Conservation (phyloP, 495 filamentous ascomycete genomes). For the Lasiosphaeriaceae sp. region DNA sequence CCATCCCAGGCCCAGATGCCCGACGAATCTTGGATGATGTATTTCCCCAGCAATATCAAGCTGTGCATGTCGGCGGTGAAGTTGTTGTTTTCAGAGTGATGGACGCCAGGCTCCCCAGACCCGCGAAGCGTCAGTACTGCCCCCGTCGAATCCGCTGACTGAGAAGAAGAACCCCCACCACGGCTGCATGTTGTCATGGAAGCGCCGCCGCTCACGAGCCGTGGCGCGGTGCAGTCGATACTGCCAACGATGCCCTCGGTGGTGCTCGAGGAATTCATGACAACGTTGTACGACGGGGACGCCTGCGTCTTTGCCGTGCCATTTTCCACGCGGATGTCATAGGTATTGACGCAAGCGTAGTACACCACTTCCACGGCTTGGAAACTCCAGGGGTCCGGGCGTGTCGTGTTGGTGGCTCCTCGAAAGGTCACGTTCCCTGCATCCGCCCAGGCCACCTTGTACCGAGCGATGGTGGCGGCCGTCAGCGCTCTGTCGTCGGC, state of each 20-base stretch:
- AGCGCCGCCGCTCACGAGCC: background rate
- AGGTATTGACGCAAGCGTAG: slow-evolving; percentile 9
- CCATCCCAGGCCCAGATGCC: slow-evolving; percentile 13
- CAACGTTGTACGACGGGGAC: background rate
- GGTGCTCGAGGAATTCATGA: background rate
- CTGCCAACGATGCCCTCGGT: background rate
- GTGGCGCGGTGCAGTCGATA: slow-evolving; percentile 8
- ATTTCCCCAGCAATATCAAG: slow-evolving; percentile 1
- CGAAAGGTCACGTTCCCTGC: slow-evolving; percentile 6
- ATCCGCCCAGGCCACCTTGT: slow-evolving; percentile 8
- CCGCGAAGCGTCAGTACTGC: background rate
- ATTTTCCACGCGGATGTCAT: slow-evolving; percentile 3
- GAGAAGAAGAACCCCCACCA: background rate
- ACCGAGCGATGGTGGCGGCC: slow-evolving; percentile 5
- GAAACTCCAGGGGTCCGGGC: slow-evolving; percentile 5
- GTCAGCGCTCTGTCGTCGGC: slow-evolving; percentile 4
- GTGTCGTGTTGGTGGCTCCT: background rate
- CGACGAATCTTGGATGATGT: slow-evolving; percentile 8
- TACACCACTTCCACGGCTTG: slow-evolving; percentile 11
- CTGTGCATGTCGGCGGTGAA: slow-evolving; percentile 12
- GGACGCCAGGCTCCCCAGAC: background rate
- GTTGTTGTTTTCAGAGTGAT: background rate
- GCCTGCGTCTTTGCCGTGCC: background rate
- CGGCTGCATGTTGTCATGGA: slow-evolving; percentile 3
- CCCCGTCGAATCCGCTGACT: background rate